Base-by-base conservation (phyloP, 257 asterid genomes). In the Perilla frutescens region DNA sequence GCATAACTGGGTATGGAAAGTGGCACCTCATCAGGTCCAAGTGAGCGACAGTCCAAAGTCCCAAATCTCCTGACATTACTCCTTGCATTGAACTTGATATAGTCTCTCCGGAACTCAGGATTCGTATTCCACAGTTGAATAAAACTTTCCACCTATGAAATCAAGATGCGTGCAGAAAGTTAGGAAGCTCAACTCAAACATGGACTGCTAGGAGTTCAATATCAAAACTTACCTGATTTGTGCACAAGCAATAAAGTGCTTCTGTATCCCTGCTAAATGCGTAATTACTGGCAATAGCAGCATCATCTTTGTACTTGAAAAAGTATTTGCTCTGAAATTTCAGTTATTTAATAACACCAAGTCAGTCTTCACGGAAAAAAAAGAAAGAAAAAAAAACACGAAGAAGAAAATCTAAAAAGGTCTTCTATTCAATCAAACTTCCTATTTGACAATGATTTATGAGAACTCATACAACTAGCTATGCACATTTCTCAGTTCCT, bases 1-100 rank as follows among this genome's bases (percentile, higher is more conserved):
- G 58, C 74, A 73, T 77, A 80, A 80, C 75, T 85, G 74, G 96
- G 89, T 63, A 88, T 26, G 12, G 81, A 57, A 58, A 81, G 87
- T 34, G 92, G 93, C 76, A 79, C 77, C 88, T 95, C 99, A 41
- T 89, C 84, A 49, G 97, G 96, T 60, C 94, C 96, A 55, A 92
- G 97, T 50, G 91, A 70, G 63, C 97, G 96, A 70, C 98, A 96
- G 70, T 95, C 99, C 75, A 87, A 81, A 47, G 98, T 90, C 60
- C 98, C 98, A 11, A 95, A 81, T 89, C 96, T 89, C 87, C 90
- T 71, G 55, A 86, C 47, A 3, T 91, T 90, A 73, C 97, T 92
- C 81, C 88, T 83, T 72, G 70, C 70, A 69, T 92, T 95, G 82
- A 77, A 84, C 73, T 76, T 80, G 69, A 77, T 71, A 61, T 95